Evolutionary conservation across 306 rosid species (phyloP).

Genomic region (Castanea mollissima): DNA sequence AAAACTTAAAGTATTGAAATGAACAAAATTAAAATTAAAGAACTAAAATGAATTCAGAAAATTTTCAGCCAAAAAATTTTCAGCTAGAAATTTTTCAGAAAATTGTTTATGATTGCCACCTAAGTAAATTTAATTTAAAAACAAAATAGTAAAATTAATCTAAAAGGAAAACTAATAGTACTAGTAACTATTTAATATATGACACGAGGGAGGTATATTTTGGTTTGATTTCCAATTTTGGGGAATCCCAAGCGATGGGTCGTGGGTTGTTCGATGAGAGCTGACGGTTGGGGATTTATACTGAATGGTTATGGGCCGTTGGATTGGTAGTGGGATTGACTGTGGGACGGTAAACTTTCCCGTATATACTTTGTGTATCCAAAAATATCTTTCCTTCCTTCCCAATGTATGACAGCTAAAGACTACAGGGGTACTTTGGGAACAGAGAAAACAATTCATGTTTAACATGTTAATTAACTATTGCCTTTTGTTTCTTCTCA

Average conservation of each 20-base stretch:
- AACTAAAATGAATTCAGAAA: too few relatives aligned
- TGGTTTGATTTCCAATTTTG: too few relatives aligned
- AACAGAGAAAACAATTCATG: not conserved
- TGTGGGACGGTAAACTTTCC: not conserved
- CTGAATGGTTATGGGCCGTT: too few relatives aligned
- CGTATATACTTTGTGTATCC: not conserved
- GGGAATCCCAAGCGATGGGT: too few relatives aligned
- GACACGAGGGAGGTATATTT: too few relatives aligned
- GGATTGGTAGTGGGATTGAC: not conserved
- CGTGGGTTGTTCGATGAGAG: too few relatives aligned
- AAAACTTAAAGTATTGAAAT: accelerated
- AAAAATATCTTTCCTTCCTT: not conserved
- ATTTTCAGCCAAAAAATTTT: too few relatives aligned
- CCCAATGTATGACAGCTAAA: not conserved
- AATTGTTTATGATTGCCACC: not conserved
- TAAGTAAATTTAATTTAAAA: not conserved
- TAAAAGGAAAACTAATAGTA: too few relatives aligned
- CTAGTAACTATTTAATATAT: too few relatives aligned
- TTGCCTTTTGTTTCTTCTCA: not conserved
- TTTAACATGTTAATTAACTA: not conserved
- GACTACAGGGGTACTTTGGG: not conserved
- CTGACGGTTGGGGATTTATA: too few relatives aligned
- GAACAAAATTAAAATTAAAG: too few relatives aligned
- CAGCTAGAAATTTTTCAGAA: too few relatives aligned
- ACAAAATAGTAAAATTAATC: not conserved